Base-by-base conservation (phyloP, 2,329 filamentous ascomycete genomes). In the Chaetothyriales sp. region DNA sequence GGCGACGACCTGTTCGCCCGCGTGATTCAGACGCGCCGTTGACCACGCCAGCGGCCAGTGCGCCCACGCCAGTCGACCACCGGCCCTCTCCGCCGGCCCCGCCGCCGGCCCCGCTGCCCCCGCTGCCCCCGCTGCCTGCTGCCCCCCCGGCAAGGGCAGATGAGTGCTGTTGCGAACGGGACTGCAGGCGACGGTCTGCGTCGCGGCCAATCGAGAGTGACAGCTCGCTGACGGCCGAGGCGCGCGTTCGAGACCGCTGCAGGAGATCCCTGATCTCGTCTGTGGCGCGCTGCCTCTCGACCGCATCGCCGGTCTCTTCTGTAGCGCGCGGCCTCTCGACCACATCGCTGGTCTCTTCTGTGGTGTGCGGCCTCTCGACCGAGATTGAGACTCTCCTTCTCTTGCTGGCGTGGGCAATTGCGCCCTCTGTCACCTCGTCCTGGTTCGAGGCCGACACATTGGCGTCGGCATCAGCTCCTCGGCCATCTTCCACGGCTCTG, bases 201-300 rank as follows among this genome's bases (percentile, higher is more conserved):
- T 40, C 33, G 13, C 33, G 33, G 33, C 54, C 56, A 18, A 58
- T 58, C 25, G 55, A 54, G 46, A 55, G 52, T 44, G 56, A 54
- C 18, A 58, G 50, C 33, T 58, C 54, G n/a, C 54, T 56, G n/a
- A 58, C 53, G 18, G 52, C 51, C 9, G 54, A 54, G 9, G 53
- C 52, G 18, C 53, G 51, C 33, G 43, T 53, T 29, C 33, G 33
- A 5, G 33, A 40, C 33, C 33, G 33, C 10, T 40, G 33, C 33
- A 40, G 33, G 2, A 40, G 33, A 40, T 40, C 33, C 13, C 15
- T 9, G 13, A 40, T 40, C 33, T 40, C 33, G 15, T 9, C 33
- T 15, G 33, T 40, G 10, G 33, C 33, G 10, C 33, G 9, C 10
- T 40, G 33, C 10, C 13, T 40, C 10, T 40, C 33, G 13, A 4